Conservation (phyloP, 306 rosid genomes). For the Potentilla sterilis region DNA sequence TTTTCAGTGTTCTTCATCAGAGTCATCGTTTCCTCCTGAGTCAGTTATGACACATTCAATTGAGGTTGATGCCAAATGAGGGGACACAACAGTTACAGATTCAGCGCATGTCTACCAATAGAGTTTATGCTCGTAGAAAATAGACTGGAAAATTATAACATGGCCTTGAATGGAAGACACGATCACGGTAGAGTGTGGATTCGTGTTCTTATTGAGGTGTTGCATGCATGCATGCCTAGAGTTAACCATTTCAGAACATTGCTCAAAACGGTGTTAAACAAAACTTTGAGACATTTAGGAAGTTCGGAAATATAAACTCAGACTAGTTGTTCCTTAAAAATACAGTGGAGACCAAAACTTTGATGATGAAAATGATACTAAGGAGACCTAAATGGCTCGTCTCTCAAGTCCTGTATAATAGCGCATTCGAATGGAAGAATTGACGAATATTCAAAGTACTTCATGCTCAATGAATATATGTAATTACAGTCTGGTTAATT, state of each 20-base stretch:
- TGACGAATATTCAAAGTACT: too few species aligned
- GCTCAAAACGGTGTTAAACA: not conserved
- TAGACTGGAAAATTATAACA: not conserved
- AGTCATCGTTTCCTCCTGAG: not conserved
- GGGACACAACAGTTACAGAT: conserved; percentile 3
- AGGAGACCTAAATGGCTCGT: too few species aligned
- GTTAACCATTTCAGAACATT: too few species aligned
- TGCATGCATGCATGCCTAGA: not conserved
- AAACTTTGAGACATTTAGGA: too few species aligned
- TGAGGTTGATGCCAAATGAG: not conserved
- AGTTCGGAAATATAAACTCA: not conserved
- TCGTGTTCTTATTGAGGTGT: not conserved
- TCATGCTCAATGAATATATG: too few species aligned
- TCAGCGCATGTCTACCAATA: not conserved
- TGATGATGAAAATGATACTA: too few species aligned
- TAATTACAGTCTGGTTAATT: too few species aligned
- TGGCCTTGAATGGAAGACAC: not conserved
- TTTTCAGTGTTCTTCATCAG: not conserved
- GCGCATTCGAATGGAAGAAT: too few species aligned
- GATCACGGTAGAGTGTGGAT: not conserved
- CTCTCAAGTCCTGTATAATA: too few species aligned
- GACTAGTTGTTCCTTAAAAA: too few species aligned
- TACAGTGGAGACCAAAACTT: too few species aligned
- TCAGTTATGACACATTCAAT: not conserved
- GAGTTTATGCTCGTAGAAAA: not conserved